Evolutionary conservation across 257 asterid genomes (phyloP).

Genomic region (Gentiana straminea): DNA sequence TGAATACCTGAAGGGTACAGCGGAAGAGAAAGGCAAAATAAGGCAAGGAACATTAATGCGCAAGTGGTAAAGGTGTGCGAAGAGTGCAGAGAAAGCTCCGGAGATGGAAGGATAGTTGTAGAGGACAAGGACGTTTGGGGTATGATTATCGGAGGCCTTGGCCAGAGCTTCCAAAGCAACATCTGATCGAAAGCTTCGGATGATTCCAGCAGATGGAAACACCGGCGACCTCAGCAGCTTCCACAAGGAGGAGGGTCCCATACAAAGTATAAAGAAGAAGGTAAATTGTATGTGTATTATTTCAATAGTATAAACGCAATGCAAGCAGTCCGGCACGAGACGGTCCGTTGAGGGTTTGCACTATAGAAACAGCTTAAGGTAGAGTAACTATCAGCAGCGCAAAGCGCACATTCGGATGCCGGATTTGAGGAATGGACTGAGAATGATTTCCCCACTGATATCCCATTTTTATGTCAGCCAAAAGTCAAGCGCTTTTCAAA

Average conservation of each 20-base stretch:
- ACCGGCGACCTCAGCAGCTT: constrained; percentile 4
- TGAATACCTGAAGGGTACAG: constrained; percentile 56
- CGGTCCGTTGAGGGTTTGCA: too few relatives aligned
- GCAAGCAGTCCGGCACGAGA: too few relatives aligned
- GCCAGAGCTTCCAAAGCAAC: constrained; percentile 56
- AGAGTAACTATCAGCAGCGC: too few relatives aligned
- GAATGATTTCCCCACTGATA: too few relatives aligned
- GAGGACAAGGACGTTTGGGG: constrained; percentile 56
- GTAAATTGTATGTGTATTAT: too few relatives aligned
- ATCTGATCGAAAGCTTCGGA: constrained; percentile 62
- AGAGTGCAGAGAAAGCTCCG: constrained; percentile 84
- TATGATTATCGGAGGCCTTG: constrained; percentile 50
- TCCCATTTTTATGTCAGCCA: too few relatives aligned
- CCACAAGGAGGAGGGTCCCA: constrained; percentile 16
- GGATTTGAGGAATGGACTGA: too few relatives aligned
- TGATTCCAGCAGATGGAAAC: constrained; percentile 5
- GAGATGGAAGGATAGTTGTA: constrained; percentile 88
- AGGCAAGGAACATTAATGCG: constrained; percentile 66
- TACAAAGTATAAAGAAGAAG: neutral
- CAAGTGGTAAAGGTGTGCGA: constrained; percentile 69
- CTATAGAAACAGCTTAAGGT: too few relatives aligned
- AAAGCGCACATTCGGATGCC: too few relatives aligned
- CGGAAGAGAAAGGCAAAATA: constrained; percentile 74
- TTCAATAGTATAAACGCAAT: too few relatives aligned
- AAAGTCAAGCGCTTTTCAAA: too few relatives aligned